These are phyloP conservation scores for Pseudomonodictys pantanalensis DNA, from an alignment of 495 filamentous ascomycete genomes.

Conservation along the genomic window DNA sequence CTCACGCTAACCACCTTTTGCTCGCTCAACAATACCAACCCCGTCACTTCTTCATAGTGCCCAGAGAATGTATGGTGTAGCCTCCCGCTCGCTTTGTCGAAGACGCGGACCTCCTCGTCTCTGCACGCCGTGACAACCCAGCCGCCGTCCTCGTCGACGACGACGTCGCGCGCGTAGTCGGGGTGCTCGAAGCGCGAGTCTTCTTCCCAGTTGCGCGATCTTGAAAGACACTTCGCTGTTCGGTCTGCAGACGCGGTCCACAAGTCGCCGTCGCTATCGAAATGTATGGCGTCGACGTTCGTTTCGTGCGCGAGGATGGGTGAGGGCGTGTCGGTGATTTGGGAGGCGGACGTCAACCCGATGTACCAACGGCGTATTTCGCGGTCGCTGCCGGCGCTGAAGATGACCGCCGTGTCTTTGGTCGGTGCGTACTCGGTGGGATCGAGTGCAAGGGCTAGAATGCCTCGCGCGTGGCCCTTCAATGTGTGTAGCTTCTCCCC, in stretches of 20 bases:
- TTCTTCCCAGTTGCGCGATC: conserved; percentile 61
- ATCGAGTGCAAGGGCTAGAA: conserved; percentile 74
- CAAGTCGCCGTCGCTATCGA: conserved; percentile 67
- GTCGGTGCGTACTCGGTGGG: conserved; percentile 42
- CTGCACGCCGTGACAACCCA: conserved; percentile 88
- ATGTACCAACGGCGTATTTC: conserved; percentile 76
- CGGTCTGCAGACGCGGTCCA: conserved; percentile 92
- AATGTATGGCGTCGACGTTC: conserved; percentile 71
- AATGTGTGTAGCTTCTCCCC: conserved; percentile 68
- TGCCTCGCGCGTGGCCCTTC: conserved; percentile 72
- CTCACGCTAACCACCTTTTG: conserved; percentile 69
- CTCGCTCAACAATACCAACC: conserved; percentile 59
- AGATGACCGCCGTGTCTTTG: conserved; percentile 53
- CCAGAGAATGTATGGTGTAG: conserved; percentile 75
- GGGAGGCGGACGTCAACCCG: conserved; percentile 20
- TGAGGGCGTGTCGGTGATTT: conserved; percentile 19
- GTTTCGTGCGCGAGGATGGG: conserved; percentile 83
- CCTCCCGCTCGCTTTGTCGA: conserved; percentile 73
- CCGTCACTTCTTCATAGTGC: conserved; percentile 91
- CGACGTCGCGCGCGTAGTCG: conserved; percentile 83
- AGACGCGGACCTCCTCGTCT: conserved; percentile 88
- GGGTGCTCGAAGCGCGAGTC: conserved; percentile 75
- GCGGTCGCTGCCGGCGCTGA: conserved; percentile 79
- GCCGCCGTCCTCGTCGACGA: conserved; percentile 64
- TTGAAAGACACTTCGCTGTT: conserved; percentile 68